A percentile compares a stretch with the other conserved stretches of the same genome.
Evolutionary conservation across 805 yeast genomes (phyloP).

Genomic region (Saccharomyces mikatae): DNA sequence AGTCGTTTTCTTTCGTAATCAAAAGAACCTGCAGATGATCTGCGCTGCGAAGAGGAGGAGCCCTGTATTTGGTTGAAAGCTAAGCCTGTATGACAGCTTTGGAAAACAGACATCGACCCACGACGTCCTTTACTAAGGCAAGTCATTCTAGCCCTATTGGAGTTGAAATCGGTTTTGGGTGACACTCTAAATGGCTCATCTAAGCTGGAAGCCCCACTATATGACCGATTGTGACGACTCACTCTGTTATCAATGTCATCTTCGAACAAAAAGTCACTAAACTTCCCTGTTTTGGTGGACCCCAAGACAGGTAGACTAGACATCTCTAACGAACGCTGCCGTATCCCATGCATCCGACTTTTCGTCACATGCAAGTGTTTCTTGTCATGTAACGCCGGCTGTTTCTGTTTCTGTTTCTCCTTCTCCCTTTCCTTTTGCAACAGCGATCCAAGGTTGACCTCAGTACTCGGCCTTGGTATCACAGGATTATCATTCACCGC

Average conservation of each 20-base stretch:
- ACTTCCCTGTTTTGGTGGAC: slow-evolving; percentile 3
- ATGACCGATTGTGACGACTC: neutral
- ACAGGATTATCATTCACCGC: neutral
- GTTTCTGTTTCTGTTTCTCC: neutral
- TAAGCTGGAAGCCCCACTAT: neutral
- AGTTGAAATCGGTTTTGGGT: neutral
- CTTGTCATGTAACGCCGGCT: neutral
- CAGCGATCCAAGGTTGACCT: neutral
- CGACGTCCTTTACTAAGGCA: neutral
- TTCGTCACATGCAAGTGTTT: neutral
- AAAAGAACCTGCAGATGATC: neutral
- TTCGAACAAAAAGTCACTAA: slow-evolving; percentile 8
- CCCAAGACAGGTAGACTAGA: neutral
- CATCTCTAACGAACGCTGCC: neutral
- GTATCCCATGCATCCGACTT: neutral
- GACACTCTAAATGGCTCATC: neutral
- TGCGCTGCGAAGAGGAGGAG: neutral
- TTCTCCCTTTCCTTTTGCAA: neutral
- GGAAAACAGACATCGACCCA: neutral
- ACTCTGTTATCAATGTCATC: neutral
- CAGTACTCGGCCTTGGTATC: neutral
- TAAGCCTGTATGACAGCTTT: neutral
- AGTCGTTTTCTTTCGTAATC: neutral
- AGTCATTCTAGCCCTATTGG: neutral
- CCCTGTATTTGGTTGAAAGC: neutral